Evolutionary conservation across 176 grass and related monocot species (phyloP).

Genomic region (Microstegium vimineum): DNA sequence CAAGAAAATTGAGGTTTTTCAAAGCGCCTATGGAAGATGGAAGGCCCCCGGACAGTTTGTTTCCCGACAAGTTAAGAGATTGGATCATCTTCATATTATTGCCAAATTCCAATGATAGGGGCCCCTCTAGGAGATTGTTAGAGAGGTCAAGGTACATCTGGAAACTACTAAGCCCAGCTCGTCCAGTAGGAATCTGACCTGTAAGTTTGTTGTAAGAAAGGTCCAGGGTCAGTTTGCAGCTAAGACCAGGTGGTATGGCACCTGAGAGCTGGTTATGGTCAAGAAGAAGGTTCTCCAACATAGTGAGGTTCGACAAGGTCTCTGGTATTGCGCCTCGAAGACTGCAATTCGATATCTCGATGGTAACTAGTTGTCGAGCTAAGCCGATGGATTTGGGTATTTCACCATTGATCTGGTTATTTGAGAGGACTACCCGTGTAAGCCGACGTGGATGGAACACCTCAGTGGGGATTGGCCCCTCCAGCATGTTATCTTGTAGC

Average conservation of each 20-base stretch:
- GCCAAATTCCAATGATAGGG: conserved; percentile 44
- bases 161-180: conserved; percentile 24
- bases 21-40: conserved; percentile 42
- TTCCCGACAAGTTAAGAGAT: conserved; percentile 50
- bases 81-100: conserved; percentile 48
- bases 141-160: conserved; percentile 62
- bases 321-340: conserved; percentile 48
- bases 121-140: conserved; percentile 58
- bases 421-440: background rate
- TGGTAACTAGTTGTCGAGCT: background rate
- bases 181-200: conserved; percentile 39
- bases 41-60: conserved; percentile 45
- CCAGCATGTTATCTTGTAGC: background rate
- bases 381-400: conserved; percentile 12
- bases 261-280: conserved; percentile 66
- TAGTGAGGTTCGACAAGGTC: conserved; percentile 37
- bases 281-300: conserved; percentile 36
- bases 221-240: conserved; percentile 40
- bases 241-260: conserved; percentile 50
- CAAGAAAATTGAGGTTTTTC: conserved; percentile 51
- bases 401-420: background rate
- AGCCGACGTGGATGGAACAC: background rate
- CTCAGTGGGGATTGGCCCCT: conserved; percentile 37
- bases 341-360: background rate
- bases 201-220: conserved; percentile 57